phyloP scores from a whole-genome alignment of 169 alveolate species.

The Amoebophrya sp. region DNA sequence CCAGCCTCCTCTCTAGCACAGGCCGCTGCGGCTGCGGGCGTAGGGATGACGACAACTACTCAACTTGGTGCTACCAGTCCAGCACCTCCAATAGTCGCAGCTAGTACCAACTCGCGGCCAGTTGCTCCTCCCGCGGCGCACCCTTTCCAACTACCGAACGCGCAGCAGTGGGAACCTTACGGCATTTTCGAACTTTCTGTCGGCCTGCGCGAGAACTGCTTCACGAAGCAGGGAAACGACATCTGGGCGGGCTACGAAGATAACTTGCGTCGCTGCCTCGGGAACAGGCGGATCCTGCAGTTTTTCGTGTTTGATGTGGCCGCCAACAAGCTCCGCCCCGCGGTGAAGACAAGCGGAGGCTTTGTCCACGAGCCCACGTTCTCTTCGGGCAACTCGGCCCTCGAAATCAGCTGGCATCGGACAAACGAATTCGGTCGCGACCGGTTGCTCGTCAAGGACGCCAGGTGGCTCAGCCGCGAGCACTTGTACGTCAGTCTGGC shows the following conservation, averaged over 20 bases:
- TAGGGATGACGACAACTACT: too few relatives aligned
- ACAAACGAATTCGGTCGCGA: background rate
- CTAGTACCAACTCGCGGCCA: too few relatives aligned
- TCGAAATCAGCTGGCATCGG: background rate
- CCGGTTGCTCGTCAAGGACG: background rate
- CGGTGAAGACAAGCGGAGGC: background rate
- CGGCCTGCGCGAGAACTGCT: background rate
- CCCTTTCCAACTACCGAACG: too few relatives aligned
- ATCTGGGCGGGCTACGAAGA: background rate
- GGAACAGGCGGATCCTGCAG: background rate
- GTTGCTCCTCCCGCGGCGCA: too few relatives aligned
- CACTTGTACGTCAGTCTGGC: background rate
- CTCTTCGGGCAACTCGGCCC: background rate
- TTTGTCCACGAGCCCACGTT: background rate
- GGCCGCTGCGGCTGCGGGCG: too few relatives aligned
- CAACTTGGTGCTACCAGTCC: too few relatives aligned
- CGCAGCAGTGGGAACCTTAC: too few relatives aligned
- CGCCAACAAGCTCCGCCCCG: background rate
- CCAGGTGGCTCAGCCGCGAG: background rate
- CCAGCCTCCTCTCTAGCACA: too few relatives aligned
- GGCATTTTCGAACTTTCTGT: background rate
- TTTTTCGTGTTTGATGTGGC: background rate
- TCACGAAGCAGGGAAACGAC: constrained; percentile 8
- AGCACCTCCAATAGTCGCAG: too few relatives aligned
- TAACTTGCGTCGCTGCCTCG: background rate